Evolutionary conservation across 164 flowering plant genomes (phyloP).

Genomic region (Paratinospora sagittata): DNA sequence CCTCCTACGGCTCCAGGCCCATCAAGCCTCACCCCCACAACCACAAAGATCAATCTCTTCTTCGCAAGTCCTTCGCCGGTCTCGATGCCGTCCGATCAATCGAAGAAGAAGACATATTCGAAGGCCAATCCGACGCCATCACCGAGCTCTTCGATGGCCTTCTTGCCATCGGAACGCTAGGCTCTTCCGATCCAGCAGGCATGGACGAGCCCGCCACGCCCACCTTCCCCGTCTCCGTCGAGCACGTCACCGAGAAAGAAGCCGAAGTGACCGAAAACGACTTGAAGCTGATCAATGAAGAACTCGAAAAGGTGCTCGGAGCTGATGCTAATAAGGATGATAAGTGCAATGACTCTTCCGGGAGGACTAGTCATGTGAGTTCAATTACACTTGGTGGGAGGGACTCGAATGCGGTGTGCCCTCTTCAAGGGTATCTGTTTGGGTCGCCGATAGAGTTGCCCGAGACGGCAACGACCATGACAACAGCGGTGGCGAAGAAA

Average conservation of each 20-base stretch:
- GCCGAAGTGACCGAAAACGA: conserved; percentile 68
- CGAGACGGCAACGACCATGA: conserved; percentile 33
- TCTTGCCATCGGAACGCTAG: conserved; percentile 81
- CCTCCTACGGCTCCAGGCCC: conserved; percentile 26
- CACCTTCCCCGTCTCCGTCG: conserved; percentile 49
- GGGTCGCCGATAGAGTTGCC: conserved; percentile 64
- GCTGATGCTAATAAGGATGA: conserved; percentile 62
- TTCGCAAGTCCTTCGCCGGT: conserved; percentile 56
- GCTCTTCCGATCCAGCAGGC: conserved; percentile 31
- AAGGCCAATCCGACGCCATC: conserved; percentile 27
- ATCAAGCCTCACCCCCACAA: conserved; percentile 27
- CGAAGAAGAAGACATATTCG: conserved; percentile 41
- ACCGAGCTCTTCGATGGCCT: conserved; percentile 60
- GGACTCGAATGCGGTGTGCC: conserved; percentile 43
- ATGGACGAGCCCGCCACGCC: conserved; percentile 54
- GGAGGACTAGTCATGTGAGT: conserved; percentile 67
- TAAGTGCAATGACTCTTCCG: conserved; percentile 44
- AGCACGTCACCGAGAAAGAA: conserved; percentile 56
- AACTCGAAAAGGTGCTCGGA: conserved; percentile 68
- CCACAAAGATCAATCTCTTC: conserved; percentile 24
- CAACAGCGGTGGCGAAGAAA: conserved; percentile 36
- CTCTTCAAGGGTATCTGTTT: conserved; percentile 76
- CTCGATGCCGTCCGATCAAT: conserved; percentile 35
- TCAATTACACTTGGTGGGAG: conserved; percentile 55
- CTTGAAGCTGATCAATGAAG: conserved; percentile 68